Conservation (phyloP, 2,329 filamentous ascomycete genomes). For the Fusarium sp. region DNA sequence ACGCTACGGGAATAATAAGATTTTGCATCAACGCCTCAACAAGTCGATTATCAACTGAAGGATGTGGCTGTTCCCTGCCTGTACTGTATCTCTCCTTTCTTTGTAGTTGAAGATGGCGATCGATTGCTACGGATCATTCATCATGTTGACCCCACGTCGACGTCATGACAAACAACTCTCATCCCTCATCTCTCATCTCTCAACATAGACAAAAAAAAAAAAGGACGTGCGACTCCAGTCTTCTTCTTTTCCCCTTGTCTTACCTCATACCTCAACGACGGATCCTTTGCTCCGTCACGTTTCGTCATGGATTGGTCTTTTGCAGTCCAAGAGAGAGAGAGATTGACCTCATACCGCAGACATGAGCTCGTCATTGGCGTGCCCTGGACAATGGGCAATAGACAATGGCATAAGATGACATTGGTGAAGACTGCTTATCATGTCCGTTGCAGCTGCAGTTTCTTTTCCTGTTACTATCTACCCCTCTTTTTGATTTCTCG, state of each 20-base stretch:
- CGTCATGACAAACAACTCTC: slow-evolving; percentile 22
- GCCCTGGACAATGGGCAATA: not conserved
- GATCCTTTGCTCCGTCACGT: slow-evolving; percentile 31
- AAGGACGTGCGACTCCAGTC: slow-evolving; percentile 20
- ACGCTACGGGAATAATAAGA: not conserved
- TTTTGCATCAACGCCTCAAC: not conserved
- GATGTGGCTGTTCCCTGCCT: not conserved
- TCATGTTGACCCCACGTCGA: slow-evolving; percentile 39
- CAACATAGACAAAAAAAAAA: slow-evolving; percentile 8
- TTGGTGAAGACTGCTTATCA: slow-evolving; percentile 9
- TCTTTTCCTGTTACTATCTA: slow-evolving; percentile 2
- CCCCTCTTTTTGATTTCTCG: slow-evolving; percentile 11
- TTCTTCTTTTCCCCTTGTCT: slow-evolving; percentile 1
- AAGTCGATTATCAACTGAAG: not conserved
- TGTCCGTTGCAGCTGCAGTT: not conserved
- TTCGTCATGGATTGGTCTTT: slow-evolving; percentile 34
- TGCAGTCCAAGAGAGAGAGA: not conserved
- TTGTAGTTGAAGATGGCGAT: slow-evolving; percentile 23
- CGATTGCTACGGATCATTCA: slow-evolving; percentile 22
- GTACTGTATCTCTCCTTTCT: not conserved
- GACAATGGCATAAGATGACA: slow-evolving; percentile 18
- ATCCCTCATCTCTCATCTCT: slow-evolving; percentile 5
- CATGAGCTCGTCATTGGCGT: slow-evolving; percentile 26
- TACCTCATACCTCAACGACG: slow-evolving; percentile 9
- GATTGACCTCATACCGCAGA: slow-evolving; percentile 20